These are phyloP conservation scores for Chrysophaeum taylorii DNA, from an alignment of 352 stramenopile species.

Conservation along the genomic window DNA sequence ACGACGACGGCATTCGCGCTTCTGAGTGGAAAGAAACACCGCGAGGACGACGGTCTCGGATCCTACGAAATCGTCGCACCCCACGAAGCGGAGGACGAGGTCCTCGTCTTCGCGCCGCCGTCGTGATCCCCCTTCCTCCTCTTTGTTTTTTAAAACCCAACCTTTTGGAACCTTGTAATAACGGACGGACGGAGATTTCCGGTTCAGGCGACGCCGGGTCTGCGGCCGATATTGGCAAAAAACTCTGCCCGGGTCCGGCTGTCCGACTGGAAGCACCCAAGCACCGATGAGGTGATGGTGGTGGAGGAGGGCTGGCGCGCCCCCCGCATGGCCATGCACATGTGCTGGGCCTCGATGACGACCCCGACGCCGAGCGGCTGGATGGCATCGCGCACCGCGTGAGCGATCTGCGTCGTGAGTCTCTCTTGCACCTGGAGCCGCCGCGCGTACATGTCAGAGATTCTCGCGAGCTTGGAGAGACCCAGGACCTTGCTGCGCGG, in stretches of 20 bases:
- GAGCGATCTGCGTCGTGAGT: conserved; percentile 96
- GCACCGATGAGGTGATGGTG: conserved; percentile 90
- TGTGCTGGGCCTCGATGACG: conserved; percentile 93
- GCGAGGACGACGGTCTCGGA: too few species aligned
- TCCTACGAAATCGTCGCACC: too few species aligned
- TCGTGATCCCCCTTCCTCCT: too few species aligned
- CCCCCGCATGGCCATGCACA: conserved; percentile 99
- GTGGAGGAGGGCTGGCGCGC: conserved; percentile 91
- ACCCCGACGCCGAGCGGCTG: conserved; percentile 91
- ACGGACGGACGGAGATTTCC: too few species aligned
- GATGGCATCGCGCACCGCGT: conserved; percentile 90
- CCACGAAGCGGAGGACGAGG: too few species aligned
- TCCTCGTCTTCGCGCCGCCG: too few species aligned
- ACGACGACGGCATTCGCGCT: too few species aligned
- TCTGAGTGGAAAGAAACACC: too few species aligned
- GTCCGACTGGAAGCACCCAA: conserved; percentile 92
- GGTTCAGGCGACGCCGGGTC: too few species aligned
- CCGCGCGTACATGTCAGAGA: conserved; percentile 90
- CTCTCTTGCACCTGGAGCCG: conserved; percentile 97
- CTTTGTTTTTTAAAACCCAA: too few species aligned
- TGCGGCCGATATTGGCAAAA: conserved; percentile 51
- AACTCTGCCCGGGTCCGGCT: conserved; percentile 64
- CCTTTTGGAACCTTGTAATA: too few species aligned
- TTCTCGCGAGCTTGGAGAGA: conserved; percentile 93
- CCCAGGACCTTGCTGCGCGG: conserved; percentile 89